Percentiles rank a stretch among this genome's conserved stretches.
Conservation (phyloP, 768 basidiomycete genomes). For the Rossbeevera mucosa region DNA sequence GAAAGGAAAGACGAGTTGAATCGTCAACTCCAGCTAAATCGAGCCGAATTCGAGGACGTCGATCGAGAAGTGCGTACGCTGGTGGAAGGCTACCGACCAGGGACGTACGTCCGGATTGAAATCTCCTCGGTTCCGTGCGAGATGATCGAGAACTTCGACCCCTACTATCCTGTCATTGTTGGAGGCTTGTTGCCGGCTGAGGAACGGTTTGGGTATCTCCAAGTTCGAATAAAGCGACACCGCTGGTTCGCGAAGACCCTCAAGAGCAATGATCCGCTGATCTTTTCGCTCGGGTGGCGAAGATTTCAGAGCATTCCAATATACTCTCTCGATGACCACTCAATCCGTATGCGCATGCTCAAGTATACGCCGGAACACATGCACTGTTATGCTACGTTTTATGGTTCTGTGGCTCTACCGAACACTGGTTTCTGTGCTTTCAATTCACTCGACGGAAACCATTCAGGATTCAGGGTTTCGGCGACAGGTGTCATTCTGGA, state of each 20-base stretch:
- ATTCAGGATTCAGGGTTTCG: slow-evolving; percentile 77
- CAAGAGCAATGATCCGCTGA: slow-evolving; percentile 95
- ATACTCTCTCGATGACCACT: slow-evolving; percentile 96
- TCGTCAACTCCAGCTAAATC: slow-evolving; percentile 75
- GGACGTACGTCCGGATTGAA: slow-evolving; percentile 90
- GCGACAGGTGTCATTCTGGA: slow-evolving; percentile 95
- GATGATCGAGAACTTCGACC: slow-evolving; percentile 90
- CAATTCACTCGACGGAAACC: slow-evolving; percentile 69
- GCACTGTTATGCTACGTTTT: slow-evolving; percentile 99
- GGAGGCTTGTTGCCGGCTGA: slow-evolving; percentile 89
- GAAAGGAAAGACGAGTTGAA: slow-evolving; percentile 91
- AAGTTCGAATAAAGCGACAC: slow-evolving; percentile 94
- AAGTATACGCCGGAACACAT: slow-evolving; percentile 99
- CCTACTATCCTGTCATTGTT: slow-evolving; percentile 83
- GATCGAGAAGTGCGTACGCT: slow-evolving; percentile 73
- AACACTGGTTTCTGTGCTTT: slow-evolving; percentile 98
- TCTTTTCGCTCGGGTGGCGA: slow-evolving; percentile 96
- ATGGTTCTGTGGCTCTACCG: slow-evolving; percentile 85
- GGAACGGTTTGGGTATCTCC: slow-evolving; percentile 88
- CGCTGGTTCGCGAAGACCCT: slow-evolving; percentile 88
- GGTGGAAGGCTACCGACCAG: slow-evolving; percentile 88
- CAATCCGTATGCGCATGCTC: slow-evolving; percentile 97
- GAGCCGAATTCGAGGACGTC: slow-evolving; percentile 77
- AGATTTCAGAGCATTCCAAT: slow-evolving; percentile 94
- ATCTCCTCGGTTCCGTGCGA: slow-evolving; percentile 82